A percentile compares a stretch with the other conserved stretches of the same genome.
These are phyloP conservation scores for Oryza officinalis DNA, from an alignment of 176 grass and related monocot species.

Conservation along the genomic window DNA sequence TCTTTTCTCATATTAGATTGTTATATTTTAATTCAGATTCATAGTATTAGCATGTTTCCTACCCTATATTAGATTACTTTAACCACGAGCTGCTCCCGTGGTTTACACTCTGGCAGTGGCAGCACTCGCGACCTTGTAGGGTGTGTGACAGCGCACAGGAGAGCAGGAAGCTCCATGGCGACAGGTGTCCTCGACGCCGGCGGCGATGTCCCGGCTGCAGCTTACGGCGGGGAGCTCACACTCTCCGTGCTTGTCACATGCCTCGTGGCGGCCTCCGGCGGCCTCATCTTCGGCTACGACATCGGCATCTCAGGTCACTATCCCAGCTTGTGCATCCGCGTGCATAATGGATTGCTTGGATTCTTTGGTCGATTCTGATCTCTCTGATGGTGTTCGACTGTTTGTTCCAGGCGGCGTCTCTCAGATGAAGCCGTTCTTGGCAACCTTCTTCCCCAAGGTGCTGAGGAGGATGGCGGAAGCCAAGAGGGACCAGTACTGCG, in stretches of 20 bases:
- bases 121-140: no score
- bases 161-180: background rate
- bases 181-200: background rate
- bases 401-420: slow-evolving; percentile 52
- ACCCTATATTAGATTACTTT: no score
- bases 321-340: background rate
- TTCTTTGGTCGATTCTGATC: background rate
- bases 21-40: no score
- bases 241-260: slow-evolving; percentile 19
- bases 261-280: slow-evolving; percentile 46
- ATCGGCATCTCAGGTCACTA: slow-evolving; percentile 44
- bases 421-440: slow-evolving; percentile 63
- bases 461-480: slow-evolving; percentile 44
- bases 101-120: no score
- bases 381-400: background rate
- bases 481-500: slow-evolving; percentile 53
- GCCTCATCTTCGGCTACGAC: slow-evolving; percentile 56
- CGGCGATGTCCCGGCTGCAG: background rate
- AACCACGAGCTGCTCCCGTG: background rate
- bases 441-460: slow-evolving; percentile 55
- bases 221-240: slow-evolving; percentile 12
- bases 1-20: no score
- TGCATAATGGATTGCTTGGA: background rate
- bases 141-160: no score
- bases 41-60: no score